Conservation (phyloP, 2,329 filamentous ascomycete species). For the Hypoxylon sp. region DNA sequence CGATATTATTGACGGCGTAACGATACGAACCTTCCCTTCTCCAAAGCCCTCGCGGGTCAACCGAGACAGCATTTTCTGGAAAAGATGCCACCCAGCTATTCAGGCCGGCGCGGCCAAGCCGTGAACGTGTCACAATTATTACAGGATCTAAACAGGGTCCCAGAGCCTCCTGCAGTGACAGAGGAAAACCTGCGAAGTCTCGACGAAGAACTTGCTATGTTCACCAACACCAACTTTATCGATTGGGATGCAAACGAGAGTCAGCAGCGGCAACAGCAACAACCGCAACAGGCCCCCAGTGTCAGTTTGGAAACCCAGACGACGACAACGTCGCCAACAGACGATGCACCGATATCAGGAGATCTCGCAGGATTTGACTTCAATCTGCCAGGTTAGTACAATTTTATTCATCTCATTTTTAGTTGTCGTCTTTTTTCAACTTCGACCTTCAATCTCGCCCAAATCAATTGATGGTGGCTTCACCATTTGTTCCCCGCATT, state of each 20-base stretch:
- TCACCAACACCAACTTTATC: conserved; percentile 86
- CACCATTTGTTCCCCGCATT: conserved; percentile 37
- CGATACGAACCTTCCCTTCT: conserved; percentile 15
- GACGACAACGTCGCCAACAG: conserved; percentile 48
- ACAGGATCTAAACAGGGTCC: conserved; percentile 83
- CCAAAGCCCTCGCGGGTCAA: background rate
- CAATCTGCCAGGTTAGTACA: conserved; percentile 49
- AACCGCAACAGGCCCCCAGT: conserved; percentile 26
- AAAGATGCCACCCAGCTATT: conserved; percentile 62
- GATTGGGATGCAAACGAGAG: conserved; percentile 71
- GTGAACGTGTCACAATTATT: conserved; percentile 92
- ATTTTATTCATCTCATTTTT: conserved; percentile 13
- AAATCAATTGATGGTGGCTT: conserved; percentile 32
- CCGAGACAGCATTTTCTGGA: conserved; percentile 1
- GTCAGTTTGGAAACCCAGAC: conserved; percentile 43
- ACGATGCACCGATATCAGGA: conserved; percentile 42
- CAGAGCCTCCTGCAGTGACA: conserved; percentile 67
- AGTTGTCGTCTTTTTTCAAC: background rate
- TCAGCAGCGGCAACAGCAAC: conserved; percentile 32
- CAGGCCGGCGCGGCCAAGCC: conserved; percentile 75
- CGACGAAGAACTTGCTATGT: conserved; percentile 80
- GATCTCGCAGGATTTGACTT: conserved; percentile 51
- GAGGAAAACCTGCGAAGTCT: conserved; percentile 71
- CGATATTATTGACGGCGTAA: conserved; percentile 17
- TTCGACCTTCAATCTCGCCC: conserved; percentile 4